Evolutionary conservation across 345 rosid genomes (phyloP).

Genomic region (Gossypium raimondii): DNA sequence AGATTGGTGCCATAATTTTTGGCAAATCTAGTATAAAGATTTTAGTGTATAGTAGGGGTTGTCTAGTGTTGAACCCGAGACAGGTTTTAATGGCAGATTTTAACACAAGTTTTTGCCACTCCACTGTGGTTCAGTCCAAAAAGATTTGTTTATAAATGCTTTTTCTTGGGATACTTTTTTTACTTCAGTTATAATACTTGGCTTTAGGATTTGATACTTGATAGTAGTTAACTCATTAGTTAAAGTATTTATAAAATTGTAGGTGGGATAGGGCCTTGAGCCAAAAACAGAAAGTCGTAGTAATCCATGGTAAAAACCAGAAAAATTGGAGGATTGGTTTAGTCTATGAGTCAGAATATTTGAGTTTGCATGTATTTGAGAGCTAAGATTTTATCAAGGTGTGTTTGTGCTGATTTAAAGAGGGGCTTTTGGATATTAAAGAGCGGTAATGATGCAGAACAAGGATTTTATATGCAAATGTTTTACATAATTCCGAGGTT

Average conservation of each 20-base stretch:
- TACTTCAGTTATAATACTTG: not conserved
- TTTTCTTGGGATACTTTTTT: not conserved
- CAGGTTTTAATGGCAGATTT: no score
- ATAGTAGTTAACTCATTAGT: not conserved
- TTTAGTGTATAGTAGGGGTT: not conserved
- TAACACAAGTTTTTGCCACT: no score
- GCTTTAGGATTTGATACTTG: not conserved
- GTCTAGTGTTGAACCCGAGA: no score
- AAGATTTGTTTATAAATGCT: not conserved
- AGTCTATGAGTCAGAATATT: not conserved
- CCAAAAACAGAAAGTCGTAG: not conserved
- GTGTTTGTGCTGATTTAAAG: not conserved
- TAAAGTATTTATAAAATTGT: not conserved
- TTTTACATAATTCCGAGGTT: not conserved
- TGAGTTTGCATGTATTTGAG: not conserved
- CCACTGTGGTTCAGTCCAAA: no score
- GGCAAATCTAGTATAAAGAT: not conserved
- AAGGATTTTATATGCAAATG: not conserved
- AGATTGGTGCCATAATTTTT: not conserved
- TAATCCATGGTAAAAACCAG: not conserved
- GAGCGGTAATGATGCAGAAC: not conserved
- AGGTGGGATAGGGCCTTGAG: not conserved
- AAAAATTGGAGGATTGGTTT: not conserved
- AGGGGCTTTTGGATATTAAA: not conserved
- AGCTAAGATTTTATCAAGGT: not conserved